Conservation (phyloP, 768 basidiomycete genomes). For the Leccinum pellstonianum region DNA sequence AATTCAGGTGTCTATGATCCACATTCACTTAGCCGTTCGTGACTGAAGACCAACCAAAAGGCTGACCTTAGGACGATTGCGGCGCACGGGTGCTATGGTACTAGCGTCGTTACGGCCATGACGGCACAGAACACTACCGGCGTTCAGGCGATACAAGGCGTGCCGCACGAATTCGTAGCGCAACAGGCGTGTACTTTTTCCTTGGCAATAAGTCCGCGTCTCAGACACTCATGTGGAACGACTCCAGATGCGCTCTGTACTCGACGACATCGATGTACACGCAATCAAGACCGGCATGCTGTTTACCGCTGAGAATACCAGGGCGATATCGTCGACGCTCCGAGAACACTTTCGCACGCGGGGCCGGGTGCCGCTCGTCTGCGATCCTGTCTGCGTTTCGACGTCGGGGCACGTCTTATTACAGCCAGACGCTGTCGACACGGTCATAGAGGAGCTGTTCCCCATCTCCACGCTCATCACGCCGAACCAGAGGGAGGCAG, state of each 20-base stretch:
- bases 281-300: conserved; percentile 94
- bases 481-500: conserved; percentile 82
- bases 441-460: conserved; percentile 61
- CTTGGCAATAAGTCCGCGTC: background rate
- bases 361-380: conserved; percentile 55
- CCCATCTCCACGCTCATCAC: conserved; percentile 74
- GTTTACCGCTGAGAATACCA: conserved; percentile 43
- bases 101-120: conserved; percentile 79
- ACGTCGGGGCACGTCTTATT: conserved; percentile 85
- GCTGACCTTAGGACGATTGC: conserved; percentile 88
- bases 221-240: background rate
- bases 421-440: conserved; percentile 58
- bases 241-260: conserved; percentile 57
- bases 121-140: conserved; percentile 89
- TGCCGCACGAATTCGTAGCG: conserved; percentile 67
- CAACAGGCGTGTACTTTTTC: conserved; percentile 25
- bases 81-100: conserved; percentile 74
- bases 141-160: conserved; percentile 70
- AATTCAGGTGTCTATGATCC: no score
- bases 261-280: conserved; percentile 67
- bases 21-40: no score
- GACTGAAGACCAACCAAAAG: conserved; percentile 34
- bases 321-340: conserved; percentile 52
- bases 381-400: conserved; percentile 90
- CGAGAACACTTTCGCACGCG: conserved; percentile 36